Evolutionary conservation across 345 rosid genomes (phyloP).

Genomic region (Salix caprea): DNA sequence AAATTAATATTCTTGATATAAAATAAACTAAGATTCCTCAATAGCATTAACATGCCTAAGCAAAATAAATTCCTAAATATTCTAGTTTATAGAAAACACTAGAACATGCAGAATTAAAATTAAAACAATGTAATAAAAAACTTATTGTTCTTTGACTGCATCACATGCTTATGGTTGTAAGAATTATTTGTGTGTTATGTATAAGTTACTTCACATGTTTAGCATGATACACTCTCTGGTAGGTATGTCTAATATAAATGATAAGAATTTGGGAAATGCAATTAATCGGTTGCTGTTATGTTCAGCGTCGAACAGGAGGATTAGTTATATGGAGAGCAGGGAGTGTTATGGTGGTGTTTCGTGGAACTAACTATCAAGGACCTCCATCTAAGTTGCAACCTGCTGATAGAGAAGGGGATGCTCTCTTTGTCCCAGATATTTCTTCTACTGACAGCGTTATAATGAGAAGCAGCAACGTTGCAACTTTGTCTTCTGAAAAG

Average conservation of each 20-base stretch:
- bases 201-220: too few species aligned
- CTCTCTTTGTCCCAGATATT: conserved; percentile 68
- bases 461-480: conserved; percentile 24
- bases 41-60: neutral
- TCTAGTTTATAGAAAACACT: neutral
- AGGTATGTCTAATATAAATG: neutral
- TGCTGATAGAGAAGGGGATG: conserved; percentile 37
- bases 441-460: conserved; percentile 42
- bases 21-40: neutral
- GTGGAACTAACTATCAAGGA: conserved; percentile 72
- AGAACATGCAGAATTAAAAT: neutral
- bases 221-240: neutral
- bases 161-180: too few species aligned
- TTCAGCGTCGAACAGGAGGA: conserved; percentile 95
- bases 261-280: neutral
- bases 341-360: conserved; percentile 91
- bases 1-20: neutral
- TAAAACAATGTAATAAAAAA: too few species aligned
- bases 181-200: too few species aligned
- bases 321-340: conserved; percentile 97
- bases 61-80: neutral
- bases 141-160: neutral
- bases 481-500: conserved; percentile 31
- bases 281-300: conserved; percentile 40
- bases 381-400: conserved; percentile 47